Base-by-base conservation (phyloP, 768 basidiomycete species). In the Lactarius psammicola region DNA sequence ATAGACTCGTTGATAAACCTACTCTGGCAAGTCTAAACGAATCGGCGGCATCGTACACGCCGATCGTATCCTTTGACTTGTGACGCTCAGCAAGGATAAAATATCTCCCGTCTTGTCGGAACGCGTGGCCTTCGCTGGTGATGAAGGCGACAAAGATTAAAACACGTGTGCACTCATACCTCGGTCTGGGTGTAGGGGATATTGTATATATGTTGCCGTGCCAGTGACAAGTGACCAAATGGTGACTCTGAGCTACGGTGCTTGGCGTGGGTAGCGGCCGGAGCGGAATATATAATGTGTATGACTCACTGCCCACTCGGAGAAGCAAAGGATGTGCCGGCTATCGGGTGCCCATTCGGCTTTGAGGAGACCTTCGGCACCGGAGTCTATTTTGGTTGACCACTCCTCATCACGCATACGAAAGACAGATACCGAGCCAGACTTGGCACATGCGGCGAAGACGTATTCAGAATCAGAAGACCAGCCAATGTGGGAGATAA, bases 331-430 rank as follows among this genome's bases (percentile, higher is more conserved):
- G 5, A 97, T 80, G 18, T 85, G 86, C 42, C 90, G 82, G 18
- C 93, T 93, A 72, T 90, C 90, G 2, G 89, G 91, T 0, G 90
- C 90, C 95, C 95, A 98, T 72, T 95, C 92, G 20, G 89, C 92
- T 72, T 86, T 92, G 23, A 87, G 83, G 57, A 97, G 84, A 13
- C 95, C 89, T 80, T 96, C 95, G 30, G 87, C 82, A 31, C 91
- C 92, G 8, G 88, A 82, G 69, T 94, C 89, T 66, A 94, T 88
- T 42, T 85, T 83, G 4, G 90, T 88, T 57, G 78, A 82, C 89
- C 93, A 92, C 8, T 82, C 79, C 71, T 94, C 92, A 71, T 93
- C 89, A 28, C 86, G 81, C 69, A 96, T 79, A 66, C 89, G 92
- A 76, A 88, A 88, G 44, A 95, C 83, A 72, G 88, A 86, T 17